Conservation (phyloP, 2,329 filamentous ascomycete species). For the Penicillium hordei region DNA sequence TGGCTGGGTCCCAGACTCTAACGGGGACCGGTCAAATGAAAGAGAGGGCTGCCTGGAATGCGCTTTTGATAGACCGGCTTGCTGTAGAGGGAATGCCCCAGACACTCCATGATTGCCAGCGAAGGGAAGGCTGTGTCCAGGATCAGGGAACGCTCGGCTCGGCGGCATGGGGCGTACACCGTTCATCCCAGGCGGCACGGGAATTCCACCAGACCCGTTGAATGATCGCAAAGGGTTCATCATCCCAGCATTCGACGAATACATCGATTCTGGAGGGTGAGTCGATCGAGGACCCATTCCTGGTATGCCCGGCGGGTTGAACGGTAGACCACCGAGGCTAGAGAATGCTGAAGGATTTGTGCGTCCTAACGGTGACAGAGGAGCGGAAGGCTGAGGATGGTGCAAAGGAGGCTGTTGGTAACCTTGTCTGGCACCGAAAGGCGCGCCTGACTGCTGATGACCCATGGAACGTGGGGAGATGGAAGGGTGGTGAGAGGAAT, state of each 20-base stretch:
- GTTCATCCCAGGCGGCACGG: constrained; percentile 58
- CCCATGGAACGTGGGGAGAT: constrained; percentile 61
- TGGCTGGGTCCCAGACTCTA: constrained; percentile 60
- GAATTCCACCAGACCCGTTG: constrained; percentile 54
- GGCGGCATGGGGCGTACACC: constrained; percentile 60
- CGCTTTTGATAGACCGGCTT: constrained; percentile 48
- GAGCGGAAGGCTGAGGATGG: constrained; percentile 60
- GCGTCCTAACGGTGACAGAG: constrained; percentile 66
- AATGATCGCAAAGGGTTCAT: constrained; percentile 58
- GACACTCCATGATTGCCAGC: constrained; percentile 46
- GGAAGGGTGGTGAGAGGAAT: constrained; percentile 62
- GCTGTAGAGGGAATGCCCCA: constrained; percentile 35
- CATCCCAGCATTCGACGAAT: constrained; percentile 53
- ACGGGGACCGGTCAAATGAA: constrained; percentile 57
- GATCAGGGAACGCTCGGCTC: constrained; percentile 56
- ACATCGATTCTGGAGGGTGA: constrained; percentile 56
- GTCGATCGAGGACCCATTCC: constrained; percentile 54
- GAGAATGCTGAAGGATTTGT: constrained; percentile 54
- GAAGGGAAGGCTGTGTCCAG: constrained; percentile 44
- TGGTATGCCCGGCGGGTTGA: constrained; percentile 56
- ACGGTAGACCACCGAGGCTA: constrained; percentile 53
- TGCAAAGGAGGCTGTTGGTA: constrained; percentile 53
- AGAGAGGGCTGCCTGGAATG: constrained; percentile 77
- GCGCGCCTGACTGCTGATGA: constrained; percentile 64
- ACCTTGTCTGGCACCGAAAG: constrained; percentile 62